Evolutionary conservation across 2,329 filamentous ascomycete species (phyloP).

Genomic region (Aureobasidium leucospermi): DNA sequence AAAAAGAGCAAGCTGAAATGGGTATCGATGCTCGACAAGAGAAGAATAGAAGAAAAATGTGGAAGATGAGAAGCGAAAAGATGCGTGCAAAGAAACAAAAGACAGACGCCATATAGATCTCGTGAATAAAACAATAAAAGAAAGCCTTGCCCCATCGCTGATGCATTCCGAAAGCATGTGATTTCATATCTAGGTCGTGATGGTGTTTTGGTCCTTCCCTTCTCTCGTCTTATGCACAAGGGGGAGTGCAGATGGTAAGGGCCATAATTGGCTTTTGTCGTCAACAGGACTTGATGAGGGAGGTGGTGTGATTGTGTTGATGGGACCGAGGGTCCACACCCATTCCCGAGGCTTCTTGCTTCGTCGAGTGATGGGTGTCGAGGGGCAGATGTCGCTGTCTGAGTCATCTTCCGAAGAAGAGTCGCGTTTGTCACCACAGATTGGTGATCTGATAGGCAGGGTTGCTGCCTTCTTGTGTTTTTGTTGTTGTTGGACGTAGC

Average conservation of each 20-base stretch:
- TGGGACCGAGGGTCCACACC: constrained; percentile 50
- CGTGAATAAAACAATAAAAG: neutral
- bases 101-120: neutral
- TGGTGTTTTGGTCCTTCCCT: neutral
- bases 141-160: constrained; percentile 5
- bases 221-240: no score
- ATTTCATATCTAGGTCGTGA: constrained; percentile 5
- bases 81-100: neutral
- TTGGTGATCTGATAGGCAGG: constrained; percentile 19
- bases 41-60: neutral
- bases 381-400: constrained; percentile 38
- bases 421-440: constrained; percentile 37
- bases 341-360: constrained; percentile 49
- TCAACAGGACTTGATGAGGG: constrained; percentile 1
- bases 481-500: neutral
- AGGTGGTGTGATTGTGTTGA: constrained; percentile 7
- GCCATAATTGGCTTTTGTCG: neutral
- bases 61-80: neutral
- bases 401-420: constrained; percentile 42
- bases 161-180: neutral
- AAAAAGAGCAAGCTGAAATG: neutral
- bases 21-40: neutral
- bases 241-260: neutral
- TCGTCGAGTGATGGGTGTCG: constrained; percentile 47
- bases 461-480: constrained; percentile 5